phyloP scores from a whole-genome alignment of 164 flowering plant species.

The Dillenia turbinata region DNA sequence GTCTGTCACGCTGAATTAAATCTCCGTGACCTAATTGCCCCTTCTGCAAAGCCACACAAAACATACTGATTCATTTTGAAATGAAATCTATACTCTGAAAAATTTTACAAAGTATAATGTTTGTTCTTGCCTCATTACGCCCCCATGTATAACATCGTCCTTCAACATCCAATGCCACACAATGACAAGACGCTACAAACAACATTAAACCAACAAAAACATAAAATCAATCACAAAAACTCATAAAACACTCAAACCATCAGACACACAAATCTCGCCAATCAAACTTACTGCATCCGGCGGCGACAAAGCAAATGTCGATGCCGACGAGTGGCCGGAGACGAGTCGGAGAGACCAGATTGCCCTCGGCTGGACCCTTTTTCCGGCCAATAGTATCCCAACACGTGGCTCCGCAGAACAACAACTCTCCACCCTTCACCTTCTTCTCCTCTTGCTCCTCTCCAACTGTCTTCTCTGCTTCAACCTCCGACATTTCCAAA shows the following conservation, averaged over 20 bases:
- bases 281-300: conserved; percentile 64
- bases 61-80: not conserved
- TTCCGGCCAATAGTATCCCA: conserved; percentile 73
- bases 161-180: conserved; percentile 94
- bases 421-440: conserved; percentile 70
- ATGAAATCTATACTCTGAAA: not conserved
- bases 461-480: conserved; percentile 28
- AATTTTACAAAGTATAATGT: not conserved
- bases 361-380: conserved; percentile 36
- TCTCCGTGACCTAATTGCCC: conserved; percentile 99
- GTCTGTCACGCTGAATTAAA: conserved; percentile 74
- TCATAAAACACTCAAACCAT: not conserved
- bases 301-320: conserved; percentile 71
- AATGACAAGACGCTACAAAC: conserved; percentile 80
- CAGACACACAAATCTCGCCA: not conserved
- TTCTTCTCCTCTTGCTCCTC: conserved; percentile 28
- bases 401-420: conserved; percentile 79
- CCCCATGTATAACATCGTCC: conserved; percentile 99
- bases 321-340: conserved; percentile 77
- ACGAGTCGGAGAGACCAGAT: conserved; percentile 76
- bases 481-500: conserved; percentile 31
- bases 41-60: conserved; percentile 42
- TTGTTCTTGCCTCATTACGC: conserved; percentile 63
- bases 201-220: conserved; percentile 2
- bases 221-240: not conserved